Evolutionary conservation across 164 flowering plant species (phyloP).

Genomic region (Nelumbo lutea): DNA sequence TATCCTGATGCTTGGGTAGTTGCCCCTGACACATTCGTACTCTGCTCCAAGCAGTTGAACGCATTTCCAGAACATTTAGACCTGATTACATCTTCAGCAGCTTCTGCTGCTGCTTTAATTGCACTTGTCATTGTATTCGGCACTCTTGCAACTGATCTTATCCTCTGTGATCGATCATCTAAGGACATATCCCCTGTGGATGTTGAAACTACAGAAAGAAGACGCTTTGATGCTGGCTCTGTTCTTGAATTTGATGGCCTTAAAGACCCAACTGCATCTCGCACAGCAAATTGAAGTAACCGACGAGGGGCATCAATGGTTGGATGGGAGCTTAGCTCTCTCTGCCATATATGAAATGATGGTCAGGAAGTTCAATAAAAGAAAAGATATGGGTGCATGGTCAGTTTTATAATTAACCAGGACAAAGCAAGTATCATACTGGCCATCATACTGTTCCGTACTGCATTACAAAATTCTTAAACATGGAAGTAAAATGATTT

Average conservation of each 20-base stretch:
- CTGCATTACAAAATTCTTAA: too few relatives aligned
- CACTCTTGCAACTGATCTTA: conserved; percentile 49
- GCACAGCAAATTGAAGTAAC: conserved; percentile 87
- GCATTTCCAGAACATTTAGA: conserved; percentile 52
- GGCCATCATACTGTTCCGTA: too few relatives aligned
- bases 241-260: conserved; percentile 32
- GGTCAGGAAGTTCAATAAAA: conserved; percentile 6
- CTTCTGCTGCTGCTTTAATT: conserved; percentile 81
- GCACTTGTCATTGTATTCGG: conserved; percentile 58
- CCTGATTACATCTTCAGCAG: conserved; percentile 72
- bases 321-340: conserved; percentile 38
- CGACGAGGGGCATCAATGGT: conserved; percentile 58
- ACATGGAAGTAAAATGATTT: too few relatives aligned
- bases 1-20: conserved; percentile 17
- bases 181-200: conserved; percentile 32
- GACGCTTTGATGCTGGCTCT: conserved; percentile 63
- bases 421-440: too few relatives aligned
- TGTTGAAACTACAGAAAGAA: conserved; percentile 80
- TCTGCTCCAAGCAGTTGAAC: conserved; percentile 73
- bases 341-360: conserved; percentile 26
- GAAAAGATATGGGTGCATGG: not conserved
- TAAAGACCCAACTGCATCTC: conserved; percentile 77
- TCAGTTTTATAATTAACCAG: too few relatives aligned
- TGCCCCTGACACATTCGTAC: conserved; percentile 27
- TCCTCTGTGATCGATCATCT: conserved; percentile 37